Percentiles rank a stretch among this genome's conserved stretches.
phyloP scores from a whole-genome alignment of 1,284 basidiomycete genomes.

The Malassezia pachydermatis region DNA sequence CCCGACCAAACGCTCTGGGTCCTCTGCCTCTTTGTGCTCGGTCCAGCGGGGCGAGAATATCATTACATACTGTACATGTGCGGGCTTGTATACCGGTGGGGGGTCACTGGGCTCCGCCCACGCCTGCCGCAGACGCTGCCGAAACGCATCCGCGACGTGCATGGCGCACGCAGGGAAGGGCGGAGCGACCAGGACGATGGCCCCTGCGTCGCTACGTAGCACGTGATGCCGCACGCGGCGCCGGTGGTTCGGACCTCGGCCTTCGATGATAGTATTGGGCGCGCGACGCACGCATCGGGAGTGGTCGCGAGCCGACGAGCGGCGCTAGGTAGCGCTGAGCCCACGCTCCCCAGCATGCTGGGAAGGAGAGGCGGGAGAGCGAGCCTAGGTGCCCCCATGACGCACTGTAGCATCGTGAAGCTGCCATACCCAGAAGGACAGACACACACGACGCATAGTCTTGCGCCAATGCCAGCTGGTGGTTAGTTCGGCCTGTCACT shows the following conservation, averaged over 20 bases:
- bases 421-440: constrained; percentile 7
- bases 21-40: constrained; percentile 6
- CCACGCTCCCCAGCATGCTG: neutral
- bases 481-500: neutral
- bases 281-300: constrained; percentile 8
- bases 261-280: constrained; percentile 8
- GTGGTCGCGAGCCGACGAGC: constrained; percentile 3
- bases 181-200: neutral
- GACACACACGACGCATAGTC: constrained; percentile 4
- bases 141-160: neutral
- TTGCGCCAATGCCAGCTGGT: constrained; percentile 11
- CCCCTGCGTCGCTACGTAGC: neutral
- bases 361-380: neutral
- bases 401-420: constrained; percentile 5
- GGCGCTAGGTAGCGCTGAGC: neutral
- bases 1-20: constrained; percentile 10
- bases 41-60: constrained; percentile 10
- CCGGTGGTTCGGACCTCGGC: neutral
- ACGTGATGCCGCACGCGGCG: neutral
- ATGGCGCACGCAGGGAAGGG: neutral
- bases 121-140: constrained; percentile 3
- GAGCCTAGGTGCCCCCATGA: neutral
- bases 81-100: constrained; percentile 10
- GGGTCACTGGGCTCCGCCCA: neutral
- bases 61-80: constrained; percentile 15